Evolutionary conservation across 768 basidiomycete genomes (phyloP), one percentile per base, ranked within the genome.

Genomic region (Lactifluus piperatus): DNA sequence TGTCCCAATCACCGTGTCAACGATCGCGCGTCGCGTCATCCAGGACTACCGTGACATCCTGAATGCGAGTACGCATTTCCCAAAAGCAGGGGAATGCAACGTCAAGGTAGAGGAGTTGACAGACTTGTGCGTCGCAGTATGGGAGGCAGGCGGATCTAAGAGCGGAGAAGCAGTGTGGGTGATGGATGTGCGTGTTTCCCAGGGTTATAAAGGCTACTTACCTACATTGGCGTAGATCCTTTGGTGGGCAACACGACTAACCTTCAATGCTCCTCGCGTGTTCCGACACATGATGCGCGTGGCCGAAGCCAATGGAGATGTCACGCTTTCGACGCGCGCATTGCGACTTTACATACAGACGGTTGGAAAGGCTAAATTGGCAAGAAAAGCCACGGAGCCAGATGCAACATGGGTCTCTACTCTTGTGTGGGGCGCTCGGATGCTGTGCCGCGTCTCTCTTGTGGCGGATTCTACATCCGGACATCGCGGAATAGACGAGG

Each of bases 221-320:
- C 29, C 56, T 43, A 46, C 51, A 22, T 61, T 39, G 27, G 43
- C 47, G 34, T 69, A 90, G 88, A 80, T 92, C 22, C 78, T 97
- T 2, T 95, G 92, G 88, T 94, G 92, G 92, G 88, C 92, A 1
- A 94, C 92, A 9, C 84, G 86, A 22, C 79, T 94, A 22, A 98
- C 95, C 0, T 97, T 97, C 77, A 94, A 97, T 68, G 94, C 91
- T 0, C 87, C 86, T 60, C 81, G 84, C 9, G 75, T 97, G 8
- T 80, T 91, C 55, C 84, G 94, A 0, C 90, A 97, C 70, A 85
- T 97, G 77, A 82, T 83, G 29, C 83, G 87, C 1, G 71, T 94
- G 1, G 72, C 90, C 16, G 81, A 83, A 57, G 78, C 82, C 13
- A 76, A 79, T 0, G 82, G 82, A 9, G 84, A 85, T 63, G 71